Base-by-base conservation (phyloP, 2,329 filamentous ascomycete species). In the Hymenoscyphus occultus region DNA sequence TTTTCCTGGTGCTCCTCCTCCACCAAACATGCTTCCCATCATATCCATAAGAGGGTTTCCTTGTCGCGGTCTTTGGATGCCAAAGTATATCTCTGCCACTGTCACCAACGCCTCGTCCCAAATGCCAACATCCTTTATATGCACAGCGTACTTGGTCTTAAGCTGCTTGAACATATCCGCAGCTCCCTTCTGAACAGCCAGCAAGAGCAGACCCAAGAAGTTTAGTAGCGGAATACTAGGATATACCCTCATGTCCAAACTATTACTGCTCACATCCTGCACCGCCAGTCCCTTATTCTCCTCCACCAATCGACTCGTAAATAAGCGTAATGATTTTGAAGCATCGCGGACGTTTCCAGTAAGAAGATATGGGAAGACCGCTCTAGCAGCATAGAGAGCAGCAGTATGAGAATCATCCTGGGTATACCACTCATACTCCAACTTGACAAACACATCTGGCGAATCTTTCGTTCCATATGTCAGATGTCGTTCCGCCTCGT, bases 11-110 rank as follows among this genome's bases (percentile, higher is more conserved):
- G 77, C 82, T 16, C 83, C 85, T 6, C 92, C 92, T 60, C 92
- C 92, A 59, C 93, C 93, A 74, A 99, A 91, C 83, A 99, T 86
- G 68, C 88, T 93, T 59, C 93, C 93, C 91, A 99, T 96, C 93
- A 99, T 98, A 76, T 99, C 95, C 78, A 98, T 87, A 77, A 99
- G 81, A 2, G 93, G 93, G 77, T 98, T 98, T 69, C 89, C 90
- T 80, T 97, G 92, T 73, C 90, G 85, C 58, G 93, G 94, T 75
- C 93, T 89, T 80, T 88, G 86, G 76, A 99, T 96, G 42, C 88
- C 88, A 79, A 99, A 99, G 81, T 98, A 99, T 86, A 97, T 93
- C 80, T 99, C 94, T 59, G 90, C 94, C 72, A 99, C 89, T 77
- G 92, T 88, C 71, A 93, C 90, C 67, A 99, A 80, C 31, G 92